Base-by-base conservation (phyloP, 768 basidiomycete genomes). In the Xerocomellus amylosporus region DNA sequence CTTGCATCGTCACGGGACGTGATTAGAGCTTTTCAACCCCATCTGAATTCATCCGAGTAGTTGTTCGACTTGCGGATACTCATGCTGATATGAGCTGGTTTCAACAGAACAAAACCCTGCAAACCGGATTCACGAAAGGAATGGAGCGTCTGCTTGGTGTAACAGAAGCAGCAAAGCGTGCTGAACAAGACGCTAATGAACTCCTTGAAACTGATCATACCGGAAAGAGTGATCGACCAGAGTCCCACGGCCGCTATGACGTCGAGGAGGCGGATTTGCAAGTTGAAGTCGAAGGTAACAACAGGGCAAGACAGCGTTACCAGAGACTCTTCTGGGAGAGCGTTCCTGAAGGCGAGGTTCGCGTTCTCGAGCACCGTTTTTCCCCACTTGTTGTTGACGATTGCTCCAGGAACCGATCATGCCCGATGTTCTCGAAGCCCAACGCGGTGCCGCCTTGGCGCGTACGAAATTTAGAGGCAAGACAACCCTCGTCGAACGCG, bases 111-210 rank as follows among this genome's bases (percentile, higher is more conserved):
- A 83, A 83, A 64, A 69, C 74, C 4, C 64, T 94, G 5, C 93
- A 97, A 74, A 88, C 83, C 0, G 90, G 90, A 9, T 93, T 95
- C 71, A 79, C 76, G 8, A 65, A 69, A 41, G 90, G 87, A 17
- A 97, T 97, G 93, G 93, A 97, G 62, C 72, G 72, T 38, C 68
- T 90, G 5, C 76, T 97, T 28, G 87, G 83, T 37, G 83, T 88
- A n/a, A 71, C 55, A 15, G 55, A 68, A 37, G 34, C 39, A 68
- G 20, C 58, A 58, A 33, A 66, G 63, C 49, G 54, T 45, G 47
- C 26, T 20, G 42, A 46, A 24, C 41, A 46, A 43, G 54, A 56
- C 15, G 28, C 15, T 12, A 5, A 54, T 15, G 53, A 54, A 41
- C 53, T 39, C 38, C 37, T 51, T 15, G 61, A 63, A 48, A 37